These are phyloP conservation scores for Zopfia rhizophila DNA, from an alignment of 2,329 filamentous ascomycete species.

Conservation along the genomic window DNA sequence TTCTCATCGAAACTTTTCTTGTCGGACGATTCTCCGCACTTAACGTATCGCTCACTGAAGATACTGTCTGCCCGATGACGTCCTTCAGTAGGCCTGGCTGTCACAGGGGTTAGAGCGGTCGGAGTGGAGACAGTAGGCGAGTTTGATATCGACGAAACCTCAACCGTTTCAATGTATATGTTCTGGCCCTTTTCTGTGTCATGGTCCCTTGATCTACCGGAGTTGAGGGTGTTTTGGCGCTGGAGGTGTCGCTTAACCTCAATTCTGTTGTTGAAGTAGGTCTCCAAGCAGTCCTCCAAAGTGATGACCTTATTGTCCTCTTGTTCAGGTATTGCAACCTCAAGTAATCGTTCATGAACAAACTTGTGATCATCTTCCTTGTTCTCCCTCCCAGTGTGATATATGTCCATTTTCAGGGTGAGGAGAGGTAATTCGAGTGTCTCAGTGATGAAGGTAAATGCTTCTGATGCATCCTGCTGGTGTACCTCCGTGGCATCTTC, in stretches of 20 bases:
- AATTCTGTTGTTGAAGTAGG: slow-evolving; percentile 94
- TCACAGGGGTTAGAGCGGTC: slow-evolving; percentile 38
- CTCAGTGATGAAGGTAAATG: slow-evolving; percentile 93
- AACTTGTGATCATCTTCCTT: slow-evolving; percentile 93
- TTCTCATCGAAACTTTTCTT: slow-evolving; percentile 61
- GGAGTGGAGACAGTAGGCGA: slow-evolving; percentile 49
- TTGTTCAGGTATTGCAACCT: slow-evolving; percentile 86
- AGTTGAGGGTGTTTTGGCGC: slow-evolving; percentile 67
- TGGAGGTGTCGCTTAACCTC: slow-evolving; percentile 84
- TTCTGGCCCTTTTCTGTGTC: slow-evolving; percentile 49
- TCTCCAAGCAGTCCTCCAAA: slow-evolving; percentile 89
- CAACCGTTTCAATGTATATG: slow-evolving; percentile 57
- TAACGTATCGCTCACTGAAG: slow-evolving; percentile 57
- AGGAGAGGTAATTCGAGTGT: slow-evolving; percentile 87
- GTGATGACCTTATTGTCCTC: slow-evolving; percentile 75
- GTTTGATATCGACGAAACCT: slow-evolving; percentile 45
- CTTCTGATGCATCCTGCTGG: slow-evolving; percentile 96
- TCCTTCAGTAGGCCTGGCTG: slow-evolving; percentile 43
- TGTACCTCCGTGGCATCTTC: slow-evolving; percentile 77
- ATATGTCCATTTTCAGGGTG: slow-evolving; percentile 92
- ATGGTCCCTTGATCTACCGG: slow-evolving; percentile 50
- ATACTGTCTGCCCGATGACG: slow-evolving; percentile 60
- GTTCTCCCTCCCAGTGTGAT: slow-evolving; percentile 86
- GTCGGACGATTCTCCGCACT: slow-evolving; percentile 52
- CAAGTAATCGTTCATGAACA: slow-evolving; percentile 88